phyloP scores from a whole-genome alignment of 2,329 filamentous ascomycete species.

The Xylariaceae sp. region DNA sequence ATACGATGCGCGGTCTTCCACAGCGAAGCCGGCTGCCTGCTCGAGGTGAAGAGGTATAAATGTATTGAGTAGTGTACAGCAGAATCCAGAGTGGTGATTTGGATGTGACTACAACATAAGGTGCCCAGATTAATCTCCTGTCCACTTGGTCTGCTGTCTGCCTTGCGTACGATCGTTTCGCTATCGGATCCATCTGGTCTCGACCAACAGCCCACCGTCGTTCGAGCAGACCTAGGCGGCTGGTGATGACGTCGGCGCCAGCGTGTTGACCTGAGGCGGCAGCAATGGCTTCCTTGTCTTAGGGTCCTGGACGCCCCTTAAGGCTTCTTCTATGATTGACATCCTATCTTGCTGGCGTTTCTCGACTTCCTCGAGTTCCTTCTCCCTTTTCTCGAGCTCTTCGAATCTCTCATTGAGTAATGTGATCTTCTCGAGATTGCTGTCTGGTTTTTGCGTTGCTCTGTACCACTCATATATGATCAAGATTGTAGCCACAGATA shows the following conservation, averaged over 20 bases:
- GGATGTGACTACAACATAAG: too few species aligned
- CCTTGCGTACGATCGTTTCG: too few species aligned
- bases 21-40: too few species aligned
- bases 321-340: slow-evolving; percentile 48
- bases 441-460: slow-evolving; percentile 56
- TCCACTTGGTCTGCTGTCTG: too few species aligned
- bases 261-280: slow-evolving; percentile 23
- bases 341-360: slow-evolving; percentile 42
- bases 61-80: too few species aligned
- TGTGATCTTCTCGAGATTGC: slow-evolving; percentile 49
- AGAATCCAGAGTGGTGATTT: too few species aligned
- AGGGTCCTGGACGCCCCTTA: slow-evolving; percentile 48
- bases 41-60: too few species aligned
- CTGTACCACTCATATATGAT: slow-evolving; percentile 61
- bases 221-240: slow-evolving; percentile 3
- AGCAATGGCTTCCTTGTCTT: slow-evolving; percentile 54
- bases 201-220: neutral
- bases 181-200: too few species aligned
- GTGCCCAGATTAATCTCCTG: too few species aligned
- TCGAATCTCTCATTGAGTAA: slow-evolving; percentile 45
- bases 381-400: slow-evolving; percentile 44
- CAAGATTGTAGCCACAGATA: slow-evolving; percentile 51
- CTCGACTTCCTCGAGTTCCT: slow-evolving; percentile 46
- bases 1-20: too few species aligned
- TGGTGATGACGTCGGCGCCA: slow-evolving; percentile 22